Base-by-base conservation (phyloP, 2,329 filamentous ascomycete genomes). In the Lasiodiplodia theobromae region DNA sequence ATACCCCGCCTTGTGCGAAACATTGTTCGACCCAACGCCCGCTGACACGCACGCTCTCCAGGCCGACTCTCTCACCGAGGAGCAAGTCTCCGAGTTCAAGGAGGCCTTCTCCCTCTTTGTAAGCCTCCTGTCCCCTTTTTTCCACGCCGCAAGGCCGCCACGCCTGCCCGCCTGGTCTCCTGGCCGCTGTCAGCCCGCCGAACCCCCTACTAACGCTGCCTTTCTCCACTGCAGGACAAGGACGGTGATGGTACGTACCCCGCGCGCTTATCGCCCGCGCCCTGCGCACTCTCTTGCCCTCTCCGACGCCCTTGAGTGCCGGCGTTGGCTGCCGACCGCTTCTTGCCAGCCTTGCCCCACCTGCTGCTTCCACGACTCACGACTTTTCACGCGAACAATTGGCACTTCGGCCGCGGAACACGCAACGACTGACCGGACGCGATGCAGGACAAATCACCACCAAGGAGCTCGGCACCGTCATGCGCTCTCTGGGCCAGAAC, bases 11-110 rank as follows among this genome's bases (percentile, higher is more conserved):
- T 65, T 6, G 49, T 60, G 58, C 52, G 77, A 64, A 64, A 64
- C 60, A 64, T 52, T 64, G 60, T 77, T 75, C 53, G 60, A 38
- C 68, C 56, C 52, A 28, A 31, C 73, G 11, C 66, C 56, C 47
- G 21, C 56, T 53, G 47, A 58, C 65, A 31, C 28, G 18, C 53
- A 25, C 71, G 67, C 31, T 40, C 62, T 4, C 69, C 82, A 98
- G 95, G 95, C 95, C 82, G 96, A 99, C 83, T 95, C 95, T 83
- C 91, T 99, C 80, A 98, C 96, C 77, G 96, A 99, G 88, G 96
- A 99, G 87, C 96, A 99, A 89, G 96, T 99, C 82, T 98, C 96
- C 82, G 96, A 99, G 87, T 99, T 98, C 88, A 99, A 98, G 92
- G 96, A 99, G 87, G 96, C 96, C 68, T 99, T 99, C 86, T 99